phyloP scores from a whole-genome alignment of 495 filamentous ascomycete species.

The Hyaloscypha hepaticicola region DNA sequence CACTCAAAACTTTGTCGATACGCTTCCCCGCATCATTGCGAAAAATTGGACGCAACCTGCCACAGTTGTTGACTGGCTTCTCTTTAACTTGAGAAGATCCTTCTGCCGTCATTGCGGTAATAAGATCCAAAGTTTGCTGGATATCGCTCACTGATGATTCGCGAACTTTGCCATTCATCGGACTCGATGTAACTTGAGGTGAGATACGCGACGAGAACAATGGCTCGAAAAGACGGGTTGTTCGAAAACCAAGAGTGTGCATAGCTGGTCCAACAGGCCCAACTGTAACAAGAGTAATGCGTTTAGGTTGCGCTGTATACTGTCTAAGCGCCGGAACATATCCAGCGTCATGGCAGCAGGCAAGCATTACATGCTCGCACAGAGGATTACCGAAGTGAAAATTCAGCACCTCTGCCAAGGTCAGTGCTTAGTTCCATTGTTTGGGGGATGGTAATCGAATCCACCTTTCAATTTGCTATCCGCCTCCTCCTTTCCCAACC shows the following conservation, averaged over 20 bases:
- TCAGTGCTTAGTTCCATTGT: neutral
- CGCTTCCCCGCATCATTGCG: slow-evolving; percentile 10
- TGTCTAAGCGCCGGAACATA: slow-evolving; percentile 55
- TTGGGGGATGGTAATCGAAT: slow-evolving; percentile 33
- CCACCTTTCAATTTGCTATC: slow-evolving; percentile 52
- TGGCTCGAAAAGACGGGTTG: slow-evolving; percentile 7
- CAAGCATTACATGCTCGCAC: slow-evolving; percentile 61
- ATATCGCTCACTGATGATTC: neutral
- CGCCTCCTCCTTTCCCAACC: slow-evolving; percentile 55
- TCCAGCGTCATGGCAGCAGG: slow-evolving; percentile 58
- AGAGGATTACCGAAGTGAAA: slow-evolving; percentile 53
- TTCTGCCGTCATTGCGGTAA: neutral
- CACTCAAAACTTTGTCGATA: slow-evolving; percentile 14
- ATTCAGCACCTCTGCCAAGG: slow-evolving; percentile 49
- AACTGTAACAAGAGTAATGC: slow-evolving; percentile 10
- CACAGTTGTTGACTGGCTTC: slow-evolving; percentile 3
- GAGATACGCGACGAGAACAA: neutral
- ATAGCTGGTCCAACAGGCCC: slow-evolving; percentile 6
- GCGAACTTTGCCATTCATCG: neutral
- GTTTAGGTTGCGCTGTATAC: slow-evolving; percentile 33
- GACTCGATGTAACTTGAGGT: neutral
- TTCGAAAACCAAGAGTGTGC: slow-evolving; percentile 8
- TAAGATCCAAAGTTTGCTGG: neutral
- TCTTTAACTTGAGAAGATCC: neutral
- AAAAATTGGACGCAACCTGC: slow-evolving; percentile 9